Base-by-base conservation (phyloP, 495 filamentous ascomycete genomes). In the Podospora pseudopauciseta region DNA sequence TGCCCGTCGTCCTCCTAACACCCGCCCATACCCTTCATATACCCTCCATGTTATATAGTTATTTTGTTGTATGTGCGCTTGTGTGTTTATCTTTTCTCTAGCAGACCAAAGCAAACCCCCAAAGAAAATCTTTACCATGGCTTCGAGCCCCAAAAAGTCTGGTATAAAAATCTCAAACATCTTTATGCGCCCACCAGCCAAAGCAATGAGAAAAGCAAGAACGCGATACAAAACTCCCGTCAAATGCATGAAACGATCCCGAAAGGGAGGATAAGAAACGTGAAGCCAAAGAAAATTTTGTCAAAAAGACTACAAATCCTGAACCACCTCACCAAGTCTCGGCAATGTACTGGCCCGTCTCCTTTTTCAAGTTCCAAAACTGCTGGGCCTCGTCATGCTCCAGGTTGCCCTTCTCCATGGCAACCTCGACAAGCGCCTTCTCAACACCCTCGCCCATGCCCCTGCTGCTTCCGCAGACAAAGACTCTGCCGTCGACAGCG, bases 391-490 rank as follows among this genome's bases (percentile, higher is more conserved):
- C 91, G 32, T 91, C 86, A 34, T 81, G 75, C 70, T 89, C 88
- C 26, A 95, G 77, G 69, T 91, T 91, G 5, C 91, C 92, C 83
- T 91, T 94, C 56, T 84, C 81, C 86, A 92, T 91, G 28, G 90
- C 89, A 4, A 93, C 90, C 70, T 94, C 91, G 23, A 94, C 81
- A 18, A 96, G 82, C 2, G 92, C 90, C 64, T 85, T 82, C 78
- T 97, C 92, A 0, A 99, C 95, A 18, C 95, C 96, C 76, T 98
- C 95, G 55, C 95, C 95, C 95, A 99, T 99, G 5, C 95, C 95
- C 81, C 92, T 91, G 68, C 87, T 91, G 74, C 90, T 94, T 20
- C 95, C 95, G 73, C 96, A 98, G 32, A 99, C 95, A 76, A 98
- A 99, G 18, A 99, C 88, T 13, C 95, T 86, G 0, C 95, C 95